Base-by-base conservation (phyloP, 1,284 basidiomycete species). In the Rhodotorula sp. region DNA sequence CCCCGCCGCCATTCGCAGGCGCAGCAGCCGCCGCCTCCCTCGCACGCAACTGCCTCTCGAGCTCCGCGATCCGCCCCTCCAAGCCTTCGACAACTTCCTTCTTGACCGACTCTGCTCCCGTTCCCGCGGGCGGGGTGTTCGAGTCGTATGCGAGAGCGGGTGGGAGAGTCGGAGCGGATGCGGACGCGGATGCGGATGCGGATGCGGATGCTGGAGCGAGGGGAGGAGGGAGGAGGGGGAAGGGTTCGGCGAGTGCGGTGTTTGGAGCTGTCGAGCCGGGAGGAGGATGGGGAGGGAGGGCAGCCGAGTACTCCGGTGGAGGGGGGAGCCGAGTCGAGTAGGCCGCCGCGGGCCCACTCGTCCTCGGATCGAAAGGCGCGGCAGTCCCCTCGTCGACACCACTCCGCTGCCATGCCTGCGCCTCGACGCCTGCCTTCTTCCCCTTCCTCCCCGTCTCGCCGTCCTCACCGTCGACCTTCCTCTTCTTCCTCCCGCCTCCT, bases 31-130 rank as follows among this genome's bases (percentile, higher is more conserved):
- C 16, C 5, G 54, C 66, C 0, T 40, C 60, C 15, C 59, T 56
- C 4, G 48, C 34, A 15, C 48, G 58, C 4, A 68, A 28, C 34
- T 60, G 62, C 4, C 62, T 52, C 40, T 68, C 67, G 24, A 68
- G 62, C 55, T 68, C 53, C 4, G 59, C 30, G n/a, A 63, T 31
- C 16, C 62, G 54, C 13, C 9, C 16, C n/a, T 47, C 46, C 30
- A 63, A 52, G 16, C 34, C 54, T 2, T 48, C 46, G 13, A 62
- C 61, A 18, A 31, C 11, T 24, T 56, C 55, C 20, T 31, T 37
- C 53, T 22, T 28, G 13, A 28, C 40, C 22, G n/a, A 6, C 55
- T 58, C 37, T 11, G 40, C 18, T 13, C 31, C 47, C 28, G 59
- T 1, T 4, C 34, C 34, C 7, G 44, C 28, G 22, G 59, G 26